Conservation (phyloP, 2,329 filamentous ascomycete species). For the Fusarium multiceps region DNA sequence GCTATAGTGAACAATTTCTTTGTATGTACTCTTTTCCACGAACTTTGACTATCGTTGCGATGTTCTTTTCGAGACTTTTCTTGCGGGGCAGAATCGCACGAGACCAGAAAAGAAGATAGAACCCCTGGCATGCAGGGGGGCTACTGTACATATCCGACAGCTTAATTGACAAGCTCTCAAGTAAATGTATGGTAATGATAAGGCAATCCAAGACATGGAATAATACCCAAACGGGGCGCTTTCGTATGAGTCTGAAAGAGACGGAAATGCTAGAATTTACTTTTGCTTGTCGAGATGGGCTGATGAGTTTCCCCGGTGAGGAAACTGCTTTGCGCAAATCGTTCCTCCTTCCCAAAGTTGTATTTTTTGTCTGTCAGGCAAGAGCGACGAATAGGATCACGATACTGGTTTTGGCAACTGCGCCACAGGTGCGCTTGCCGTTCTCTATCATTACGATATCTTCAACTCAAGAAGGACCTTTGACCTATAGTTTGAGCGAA, state of each 20-base stretch:
- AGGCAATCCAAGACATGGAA: conserved; percentile 18
- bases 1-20: not conserved
- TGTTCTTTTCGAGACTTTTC: conserved; percentile 1
- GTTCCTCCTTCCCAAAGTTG: not conserved
- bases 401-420: not conserved
- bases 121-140: conserved; percentile 30
- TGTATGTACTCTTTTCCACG: not conserved
- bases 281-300: not conserved
- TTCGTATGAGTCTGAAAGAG: not conserved
- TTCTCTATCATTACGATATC: not conserved
- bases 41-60: not conserved
- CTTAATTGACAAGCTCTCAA: conserved; percentile 30
- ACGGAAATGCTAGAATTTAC: not conserved
- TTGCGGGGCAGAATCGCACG: conserved; percentile 12
- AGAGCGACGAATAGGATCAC: not conserved
- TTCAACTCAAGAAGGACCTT: not conserved
- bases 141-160: conserved; percentile 17
- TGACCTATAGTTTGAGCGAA: not conserved
- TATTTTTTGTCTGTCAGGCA: not conserved
- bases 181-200: conserved; percentile 35
- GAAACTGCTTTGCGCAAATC: not conserved
- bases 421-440: not conserved
- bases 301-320: not conserved
- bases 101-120: conserved; percentile 27
- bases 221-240: not conserved